Percentiles rank a stretch among this genome's conserved stretches.
Evolutionary conservation across 371 early-diverging fungal genomes (phyloP).

Genomic region (Catenaria anguillulae): DNA sequence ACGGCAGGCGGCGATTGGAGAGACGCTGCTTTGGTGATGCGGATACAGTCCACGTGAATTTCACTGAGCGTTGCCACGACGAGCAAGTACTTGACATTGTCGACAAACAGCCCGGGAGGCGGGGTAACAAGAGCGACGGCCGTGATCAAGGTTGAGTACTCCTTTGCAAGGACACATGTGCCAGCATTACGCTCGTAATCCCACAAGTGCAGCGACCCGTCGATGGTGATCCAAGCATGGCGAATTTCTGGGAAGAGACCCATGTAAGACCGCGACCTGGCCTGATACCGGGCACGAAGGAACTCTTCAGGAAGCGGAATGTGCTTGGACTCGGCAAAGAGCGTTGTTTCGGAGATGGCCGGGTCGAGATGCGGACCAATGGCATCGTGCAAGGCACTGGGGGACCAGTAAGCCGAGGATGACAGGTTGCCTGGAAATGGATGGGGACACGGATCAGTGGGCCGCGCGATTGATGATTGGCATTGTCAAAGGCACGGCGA

Average conservation of each 20-base stretch:
- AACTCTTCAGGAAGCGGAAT: conserved; percentile 48
- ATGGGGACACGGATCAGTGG: too few relatives aligned
- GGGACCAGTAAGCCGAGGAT: not conserved
- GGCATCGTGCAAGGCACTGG: not conserved
- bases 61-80: conserved; percentile 58
- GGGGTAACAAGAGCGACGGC: conserved; percentile 64
- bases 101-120: conserved; percentile 57
- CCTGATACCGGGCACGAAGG: conserved; percentile 50
- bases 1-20: not conserved
- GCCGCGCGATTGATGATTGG: too few relatives aligned
- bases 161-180: conserved; percentile 27
- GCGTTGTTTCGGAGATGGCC: not conserved
- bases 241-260: conserved; percentile 76
- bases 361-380: not conserved
- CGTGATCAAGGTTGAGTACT: conserved; percentile 67
- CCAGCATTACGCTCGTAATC: conserved; percentile 51
- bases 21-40: not conserved
- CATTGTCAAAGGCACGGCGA: too few relatives aligned
- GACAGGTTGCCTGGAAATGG: too few relatives aligned
- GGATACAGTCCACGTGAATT: not conserved
- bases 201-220: conserved; percentile 73
- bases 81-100: conserved; percentile 60
- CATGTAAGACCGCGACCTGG: conserved; percentile 61
- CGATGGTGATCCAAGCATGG: conserved; percentile 77
- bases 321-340: not conserved